Conservation (phyloP, 176 grass and related monocot species). For the Aegilops longissima region DNA sequence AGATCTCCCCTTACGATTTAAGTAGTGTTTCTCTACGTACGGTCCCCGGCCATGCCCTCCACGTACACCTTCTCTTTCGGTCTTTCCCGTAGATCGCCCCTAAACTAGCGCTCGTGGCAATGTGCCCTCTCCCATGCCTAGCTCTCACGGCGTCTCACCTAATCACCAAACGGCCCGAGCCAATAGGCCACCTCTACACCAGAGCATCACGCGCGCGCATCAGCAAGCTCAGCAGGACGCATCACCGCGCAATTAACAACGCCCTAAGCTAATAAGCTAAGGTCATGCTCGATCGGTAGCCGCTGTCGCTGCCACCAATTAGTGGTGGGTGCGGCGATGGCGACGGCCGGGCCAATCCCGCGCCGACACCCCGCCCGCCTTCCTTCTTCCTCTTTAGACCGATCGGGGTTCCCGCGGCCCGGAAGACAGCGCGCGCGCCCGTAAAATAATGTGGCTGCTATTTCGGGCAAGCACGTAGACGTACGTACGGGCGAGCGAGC, state of each 20-base stretch:
- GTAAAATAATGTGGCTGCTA: conserved; percentile 28
- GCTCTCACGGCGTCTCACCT: not conserved
- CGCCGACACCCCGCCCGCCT: not conserved
- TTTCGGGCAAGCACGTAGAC: conserved; percentile 43
- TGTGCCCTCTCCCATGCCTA: not conserved
- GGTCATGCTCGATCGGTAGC: not conserved
- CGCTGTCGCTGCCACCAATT: conserved; percentile 22
- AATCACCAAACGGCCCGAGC: not conserved
- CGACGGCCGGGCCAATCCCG: not conserved
- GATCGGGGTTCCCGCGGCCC: not conserved
- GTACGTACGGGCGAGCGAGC: conserved; percentile 3
- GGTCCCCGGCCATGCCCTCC: conserved; percentile 18
- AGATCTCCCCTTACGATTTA: conserved; percentile 23
- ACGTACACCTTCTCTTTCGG: conserved; percentile 8
- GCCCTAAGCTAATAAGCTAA: conserved; percentile 2
- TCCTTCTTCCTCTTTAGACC: not conserved
- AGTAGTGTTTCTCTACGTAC: not conserved
- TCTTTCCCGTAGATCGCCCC: too few relatives aligned
- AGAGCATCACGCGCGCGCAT: not conserved
- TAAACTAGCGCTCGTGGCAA: not conserved
- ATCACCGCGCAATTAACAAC: conserved; percentile 5
- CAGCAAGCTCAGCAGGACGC: conserved; percentile 10
- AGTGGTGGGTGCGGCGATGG: not conserved
- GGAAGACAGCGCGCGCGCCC: not conserved
- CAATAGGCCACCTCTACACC: not conserved